Percentiles rank a stretch among this genome's conserved stretches.
These are phyloP conservation scores for Teunomyces tritomae DNA, from an alignment of 805 yeast genomes.

Conservation along the genomic window DNA sequence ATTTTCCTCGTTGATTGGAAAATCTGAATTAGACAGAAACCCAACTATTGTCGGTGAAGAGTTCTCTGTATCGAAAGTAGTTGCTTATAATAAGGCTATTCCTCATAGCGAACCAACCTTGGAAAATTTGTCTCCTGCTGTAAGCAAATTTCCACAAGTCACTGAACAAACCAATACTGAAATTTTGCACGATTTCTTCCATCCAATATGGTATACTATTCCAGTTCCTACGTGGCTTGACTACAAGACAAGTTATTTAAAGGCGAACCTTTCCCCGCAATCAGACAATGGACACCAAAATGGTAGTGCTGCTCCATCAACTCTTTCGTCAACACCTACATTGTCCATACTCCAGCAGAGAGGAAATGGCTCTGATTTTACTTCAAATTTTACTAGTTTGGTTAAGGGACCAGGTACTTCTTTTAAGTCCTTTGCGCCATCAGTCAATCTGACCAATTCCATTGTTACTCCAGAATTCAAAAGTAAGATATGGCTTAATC, in stretches of 20 bases:
- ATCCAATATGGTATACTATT: constrained; percentile 45
- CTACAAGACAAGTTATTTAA: constrained; percentile 23
- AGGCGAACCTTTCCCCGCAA: constrained; percentile 7
- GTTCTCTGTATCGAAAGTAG: constrained; percentile 61
- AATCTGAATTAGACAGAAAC: constrained; percentile 74
- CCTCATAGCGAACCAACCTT: constrained; percentile 23
- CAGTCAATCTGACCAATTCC: constrained; percentile 30
- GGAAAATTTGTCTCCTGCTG: constrained; percentile 28
- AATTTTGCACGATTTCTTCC: constrained; percentile 41
- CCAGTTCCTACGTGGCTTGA: constrained; percentile 42
- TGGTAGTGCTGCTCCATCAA: constrained; percentile 4
- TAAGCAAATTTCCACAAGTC: constrained; percentile 31
- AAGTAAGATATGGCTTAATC: constrained; percentile 38
- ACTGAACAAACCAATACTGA: constrained; percentile 31
- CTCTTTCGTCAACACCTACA: constrained; percentile 6
- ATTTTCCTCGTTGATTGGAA: constrained; percentile 69
- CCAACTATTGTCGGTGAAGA: constrained; percentile 66
- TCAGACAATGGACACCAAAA: constrained; percentile 2
- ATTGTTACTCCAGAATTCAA: constrained; percentile 32
- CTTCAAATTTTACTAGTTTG: constrained; percentile 7
- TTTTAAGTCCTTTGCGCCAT: constrained; percentile 37
- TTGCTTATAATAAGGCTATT: constrained; percentile 44
- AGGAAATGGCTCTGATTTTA: constrained; percentile 17
- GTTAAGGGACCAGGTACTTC: constrained; percentile 16
- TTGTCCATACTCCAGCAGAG: constrained; percentile 26